Evolutionary conservation across 2,329 filamentous ascomycete species (phyloP), one percentile per base, ranked within the genome.

Genomic region (Magnaporthales sp.): DNA sequence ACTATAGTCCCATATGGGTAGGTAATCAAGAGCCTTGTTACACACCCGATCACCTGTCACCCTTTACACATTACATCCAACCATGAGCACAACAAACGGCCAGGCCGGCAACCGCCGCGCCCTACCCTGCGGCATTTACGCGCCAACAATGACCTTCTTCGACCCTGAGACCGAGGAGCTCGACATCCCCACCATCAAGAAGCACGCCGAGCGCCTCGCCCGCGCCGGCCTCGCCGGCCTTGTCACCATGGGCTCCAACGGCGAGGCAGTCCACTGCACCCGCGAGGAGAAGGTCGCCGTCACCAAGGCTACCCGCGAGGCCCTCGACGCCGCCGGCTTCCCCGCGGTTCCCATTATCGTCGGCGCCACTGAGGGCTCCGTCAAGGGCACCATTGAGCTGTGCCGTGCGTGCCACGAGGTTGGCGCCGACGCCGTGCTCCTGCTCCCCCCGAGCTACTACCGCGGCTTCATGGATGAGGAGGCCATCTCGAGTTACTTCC

Each of bases 101-200:
- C 74, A 77, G 70, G 69, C 75, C 68, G 74, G 77, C 69, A 70
- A 78, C 22, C 79, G 80, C 69, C 80, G 84, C 67, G 83, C 89
- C 70, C 85, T 96, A 66, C 89, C 90, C 61, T 89, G 89, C 73
- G 91, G 92, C 75, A 93, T 95, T 76, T 96, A 95, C 78, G 91
- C 91, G 68, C 92, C 92, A 29, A 94, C 91, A 68, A 92, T 95
- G 88, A 96, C 92, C 73, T 96, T 96, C 77, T 96, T 96, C 81
- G 82, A 94, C 78, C 84, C 89, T 7, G 85, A 89, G 70, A 95
- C 91, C 62, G 92, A 96, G 79, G 91, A 95, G 63, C 84, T 96
- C 72, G 92, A 96, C 74, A 87, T 93, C 70, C 83, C 90, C 46
- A 85, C 86, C 68, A 91, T 95, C 80, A 91, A 91, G 78, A 89